A percentile compares a stretch with the other conserved stretches of the same genome.
Conservation (phyloP, 495 filamentous ascomycete genomes). For the Penicillium paxilli region DNA sequence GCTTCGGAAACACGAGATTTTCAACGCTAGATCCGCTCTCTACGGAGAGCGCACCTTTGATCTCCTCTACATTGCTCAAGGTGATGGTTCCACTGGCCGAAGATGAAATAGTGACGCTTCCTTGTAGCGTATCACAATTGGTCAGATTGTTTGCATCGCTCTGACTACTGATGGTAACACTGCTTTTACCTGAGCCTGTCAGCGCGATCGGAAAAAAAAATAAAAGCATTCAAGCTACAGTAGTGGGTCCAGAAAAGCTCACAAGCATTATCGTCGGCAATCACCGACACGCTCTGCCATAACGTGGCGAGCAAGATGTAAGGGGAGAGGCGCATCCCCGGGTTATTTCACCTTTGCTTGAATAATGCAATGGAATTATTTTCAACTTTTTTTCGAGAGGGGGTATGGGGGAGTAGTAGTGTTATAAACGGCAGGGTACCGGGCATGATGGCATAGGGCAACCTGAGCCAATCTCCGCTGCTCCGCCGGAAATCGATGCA, state of each 20-base stretch:
- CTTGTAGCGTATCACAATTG: conserved; percentile 26
- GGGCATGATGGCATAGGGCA: not conserved
- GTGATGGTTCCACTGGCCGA: conserved; percentile 25
- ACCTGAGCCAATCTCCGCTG: conserved; percentile 1
- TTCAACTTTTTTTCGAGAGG: not conserved
- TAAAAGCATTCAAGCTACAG: not conserved
- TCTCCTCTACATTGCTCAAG: conserved; percentile 23
- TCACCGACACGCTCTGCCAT: not conserved
- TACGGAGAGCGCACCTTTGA: conserved; percentile 27
- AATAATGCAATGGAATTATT: not conserved
- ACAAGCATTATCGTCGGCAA: not conserved
- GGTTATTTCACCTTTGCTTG: not conserved
- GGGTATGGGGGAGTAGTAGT: not conserved
- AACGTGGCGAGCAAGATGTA: not conserved
- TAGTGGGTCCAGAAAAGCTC: not conserved
- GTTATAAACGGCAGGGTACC: not conserved
- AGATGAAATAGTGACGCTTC: conserved; percentile 26
- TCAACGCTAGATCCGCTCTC: conserved; percentile 19
- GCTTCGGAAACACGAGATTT: conserved; percentile 15
- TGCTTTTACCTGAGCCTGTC: conserved; percentile 21
- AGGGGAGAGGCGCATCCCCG: not conserved
- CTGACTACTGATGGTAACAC: conserved; percentile 29
- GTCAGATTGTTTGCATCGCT: conserved; percentile 24
- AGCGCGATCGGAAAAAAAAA: not conserved
- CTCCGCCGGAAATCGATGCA: not conserved